Evolutionary conservation across 1,139 yeast species (phyloP).

Genomic region (Hansenula sp.): DNA sequence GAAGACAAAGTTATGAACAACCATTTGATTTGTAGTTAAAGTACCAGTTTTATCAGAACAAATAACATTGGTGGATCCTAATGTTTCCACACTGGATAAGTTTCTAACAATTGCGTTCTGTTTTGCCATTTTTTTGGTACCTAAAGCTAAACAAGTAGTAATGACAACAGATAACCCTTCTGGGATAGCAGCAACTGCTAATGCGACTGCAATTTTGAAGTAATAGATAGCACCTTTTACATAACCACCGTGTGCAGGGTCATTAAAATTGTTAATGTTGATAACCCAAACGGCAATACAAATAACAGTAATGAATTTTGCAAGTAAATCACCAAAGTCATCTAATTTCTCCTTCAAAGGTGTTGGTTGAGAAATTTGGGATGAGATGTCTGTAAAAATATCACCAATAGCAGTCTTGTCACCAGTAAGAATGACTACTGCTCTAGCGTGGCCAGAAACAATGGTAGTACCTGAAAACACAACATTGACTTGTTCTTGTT

Average conservation of each 20-base stretch:
- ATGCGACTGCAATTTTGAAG: constrained; percentile 56
- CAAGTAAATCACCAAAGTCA: constrained; percentile 64
- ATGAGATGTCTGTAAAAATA: constrained; percentile 53
- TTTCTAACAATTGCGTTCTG: constrained; percentile 74
- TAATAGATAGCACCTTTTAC: constrained; percentile 49
- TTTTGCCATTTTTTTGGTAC: constrained; percentile 73
- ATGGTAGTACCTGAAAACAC: constrained; percentile 60
- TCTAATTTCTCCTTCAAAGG: constrained; percentile 61
- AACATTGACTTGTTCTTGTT: constrained; percentile 26
- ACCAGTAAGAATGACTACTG: constrained; percentile 64
- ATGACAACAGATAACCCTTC: constrained; percentile 76
- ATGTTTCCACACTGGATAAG: constrained; percentile 72
- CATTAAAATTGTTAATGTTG: constrained; percentile 60
- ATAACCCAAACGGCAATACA: constrained; percentile 82
- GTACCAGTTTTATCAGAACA: constrained; percentile 87
- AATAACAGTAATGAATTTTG: constrained; percentile 67
- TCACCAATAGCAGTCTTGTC: constrained; percentile 71
- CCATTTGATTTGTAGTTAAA: constrained; percentile 76
- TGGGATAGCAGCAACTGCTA: constrained; percentile 79
- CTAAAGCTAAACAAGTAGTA: constrained; percentile 82
- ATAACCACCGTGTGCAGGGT: constrained; percentile 42
- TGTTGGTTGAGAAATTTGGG: constrained; percentile 62
- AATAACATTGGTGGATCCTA: constrained; percentile 78
- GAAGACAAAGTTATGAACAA: constrained; percentile 42
- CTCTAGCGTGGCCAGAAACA: constrained; percentile 72